These are phyloP conservation scores for Colletotrichum tropicicola DNA, from an alignment of 2,329 filamentous ascomycete genomes.

Conservation along the genomic window DNA sequence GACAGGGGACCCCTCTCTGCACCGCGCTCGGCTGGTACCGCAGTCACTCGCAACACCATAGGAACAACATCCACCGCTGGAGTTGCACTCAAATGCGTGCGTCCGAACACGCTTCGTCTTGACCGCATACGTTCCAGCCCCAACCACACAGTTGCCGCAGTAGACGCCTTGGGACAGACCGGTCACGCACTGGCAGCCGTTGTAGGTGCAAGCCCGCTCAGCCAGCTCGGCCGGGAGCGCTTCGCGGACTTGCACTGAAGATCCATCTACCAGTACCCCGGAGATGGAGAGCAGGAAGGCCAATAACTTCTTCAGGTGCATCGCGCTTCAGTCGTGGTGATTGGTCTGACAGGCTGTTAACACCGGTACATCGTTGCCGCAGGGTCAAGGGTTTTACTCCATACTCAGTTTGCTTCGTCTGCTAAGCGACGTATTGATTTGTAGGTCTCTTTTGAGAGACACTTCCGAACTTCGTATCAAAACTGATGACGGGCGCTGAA, in stretches of 20 bases:
- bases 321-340: neutral
- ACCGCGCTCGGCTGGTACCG: conserved; percentile 21
- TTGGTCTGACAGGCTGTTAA: neutral
- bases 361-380: neutral
- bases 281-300: neutral
- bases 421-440: too few relatives aligned
- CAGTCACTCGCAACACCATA: conserved; percentile 33
- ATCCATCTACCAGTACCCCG: neutral
- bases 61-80: conserved; percentile 33
- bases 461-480: too few relatives aligned
- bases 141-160: conserved; percentile 34
- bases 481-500: too few relatives aligned
- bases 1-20: conserved; percentile 5
- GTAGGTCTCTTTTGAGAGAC: too few relatives aligned
- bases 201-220: conserved; percentile 30
- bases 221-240: conserved; percentile 14
- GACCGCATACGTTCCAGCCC: conserved; percentile 33
- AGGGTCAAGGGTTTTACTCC: too few relatives aligned
- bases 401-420: too few relatives aligned
- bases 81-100: conserved; percentile 35
- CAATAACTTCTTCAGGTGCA: too few relatives aligned
- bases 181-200: conserved; percentile 33
- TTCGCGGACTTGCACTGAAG: neutral
- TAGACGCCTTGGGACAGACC: conserved; percentile 32
- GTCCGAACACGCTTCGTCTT: conserved; percentile 31